Evolutionary conservation across 495 filamentous ascomycete genomes (phyloP).

Genomic region (Tuber calosporum): DNA sequence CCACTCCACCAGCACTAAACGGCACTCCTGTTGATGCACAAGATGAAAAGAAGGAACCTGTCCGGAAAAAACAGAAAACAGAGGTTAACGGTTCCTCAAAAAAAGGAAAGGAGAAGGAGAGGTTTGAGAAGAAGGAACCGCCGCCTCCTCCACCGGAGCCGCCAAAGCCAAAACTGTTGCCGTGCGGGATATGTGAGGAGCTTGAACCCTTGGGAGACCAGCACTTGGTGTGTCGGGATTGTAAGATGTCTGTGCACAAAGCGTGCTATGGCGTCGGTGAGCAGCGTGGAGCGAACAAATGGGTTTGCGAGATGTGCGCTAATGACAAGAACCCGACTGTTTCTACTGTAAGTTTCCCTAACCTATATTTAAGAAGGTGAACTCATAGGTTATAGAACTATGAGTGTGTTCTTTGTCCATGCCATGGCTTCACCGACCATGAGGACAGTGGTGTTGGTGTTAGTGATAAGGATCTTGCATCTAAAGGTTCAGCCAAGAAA

Average conservation of each 20-base stretch:
- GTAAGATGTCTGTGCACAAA: slow-evolving; percentile 85
- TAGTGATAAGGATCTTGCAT: slow-evolving; percentile 34
- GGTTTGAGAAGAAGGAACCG: slow-evolving; percentile 36
- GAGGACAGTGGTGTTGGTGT: slow-evolving; percentile 26
- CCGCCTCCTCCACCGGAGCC: slow-evolving; percentile 61
- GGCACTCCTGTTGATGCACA: slow-evolving; percentile 13
- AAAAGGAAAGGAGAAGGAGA: slow-evolving; percentile 41
- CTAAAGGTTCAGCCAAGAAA: slow-evolving; percentile 81
- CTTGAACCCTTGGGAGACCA: slow-evolving; percentile 65
- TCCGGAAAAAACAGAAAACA: slow-evolving; percentile 53
- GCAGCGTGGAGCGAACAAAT: slow-evolving; percentile 64
- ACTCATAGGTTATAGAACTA: slow-evolving; percentile 55
- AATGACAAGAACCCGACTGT: slow-evolving; percentile 84
- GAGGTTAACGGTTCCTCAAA: slow-evolving; percentile 33
- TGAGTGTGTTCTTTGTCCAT: slow-evolving; percentile 84
- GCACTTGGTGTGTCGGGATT: slow-evolving; percentile 70
- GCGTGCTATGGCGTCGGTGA: slow-evolving; percentile 81
- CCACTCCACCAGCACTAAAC: slow-evolving; percentile 9
- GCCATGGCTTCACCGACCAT: slow-evolving; percentile 42
- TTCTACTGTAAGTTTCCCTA: slow-evolving; percentile 61
- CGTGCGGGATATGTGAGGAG: slow-evolving; percentile 76
- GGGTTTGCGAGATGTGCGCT: slow-evolving; percentile 90
- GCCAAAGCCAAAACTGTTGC: slow-evolving; percentile 65
- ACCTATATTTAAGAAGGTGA: slow-evolving; percentile 3
- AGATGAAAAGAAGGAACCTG: slow-evolving; percentile 41